phyloP scores from a whole-genome alignment of 176 grass and related monocot genomes.

The Carex kokanica region DNA sequence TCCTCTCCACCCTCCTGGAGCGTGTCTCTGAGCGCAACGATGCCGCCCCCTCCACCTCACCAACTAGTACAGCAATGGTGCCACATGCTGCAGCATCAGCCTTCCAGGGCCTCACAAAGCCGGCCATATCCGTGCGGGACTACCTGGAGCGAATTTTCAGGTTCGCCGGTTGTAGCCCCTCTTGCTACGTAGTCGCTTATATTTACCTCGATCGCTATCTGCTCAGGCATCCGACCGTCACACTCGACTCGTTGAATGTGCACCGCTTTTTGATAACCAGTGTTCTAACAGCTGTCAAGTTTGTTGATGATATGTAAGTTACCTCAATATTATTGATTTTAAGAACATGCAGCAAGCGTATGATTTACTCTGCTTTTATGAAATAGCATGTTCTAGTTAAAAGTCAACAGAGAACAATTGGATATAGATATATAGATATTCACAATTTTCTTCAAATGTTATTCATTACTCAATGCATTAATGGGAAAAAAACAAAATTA shows the following conservation, averaged over 20 bases:
- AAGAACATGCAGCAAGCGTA: background rate
- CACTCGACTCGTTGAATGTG: slow-evolving; percentile 94
- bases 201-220: slow-evolving; percentile 97
- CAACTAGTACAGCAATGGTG: background rate
- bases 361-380: slow-evolving; percentile 3
- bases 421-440: background rate
- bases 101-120: slow-evolving; percentile 85
- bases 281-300: slow-evolving; percentile 95
- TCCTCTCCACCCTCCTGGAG: slow-evolving; percentile 77
- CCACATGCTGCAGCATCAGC: slow-evolving; percentile 32
- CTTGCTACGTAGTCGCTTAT: slow-evolving; percentile 92
- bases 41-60: background rate
- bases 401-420: background rate
- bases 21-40: slow-evolving; percentile 69
- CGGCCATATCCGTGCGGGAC: slow-evolving; percentile 68
- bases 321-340: too few species aligned
- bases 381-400: background rate
- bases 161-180: slow-evolving; percentile 81
- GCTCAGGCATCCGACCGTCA: slow-evolving; percentile 53
- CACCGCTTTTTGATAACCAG: slow-evolving; percentile 93
- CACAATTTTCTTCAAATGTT: background rate
- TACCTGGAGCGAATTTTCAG: slow-evolving; percentile 98
- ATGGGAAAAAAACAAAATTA: background rate
- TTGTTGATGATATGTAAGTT: slow-evolving; percentile 96
- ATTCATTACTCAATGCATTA: background rate